Base-by-base conservation (phyloP, 192 early-diverging fungal species). In the Funneliformis geosporum region DNA sequence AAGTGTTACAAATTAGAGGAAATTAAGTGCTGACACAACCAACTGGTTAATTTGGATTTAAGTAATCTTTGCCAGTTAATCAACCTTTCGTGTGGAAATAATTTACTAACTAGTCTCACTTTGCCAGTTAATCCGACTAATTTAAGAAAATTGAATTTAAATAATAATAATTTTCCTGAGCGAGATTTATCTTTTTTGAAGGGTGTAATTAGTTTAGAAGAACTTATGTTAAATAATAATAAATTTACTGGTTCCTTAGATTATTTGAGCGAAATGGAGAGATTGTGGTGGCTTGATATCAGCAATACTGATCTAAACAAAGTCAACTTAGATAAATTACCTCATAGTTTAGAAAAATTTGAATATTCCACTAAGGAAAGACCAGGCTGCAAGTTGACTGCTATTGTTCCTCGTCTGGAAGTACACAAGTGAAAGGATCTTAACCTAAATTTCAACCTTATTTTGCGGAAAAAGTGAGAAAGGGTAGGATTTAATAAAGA, bases 191-290 rank as follows among this genome's bases (percentile, higher is more conserved):
- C 38, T 18, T 21, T 68, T 68, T 68, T 68, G 5, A 40, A 0
- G 14, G 33, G 5, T 21, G 33, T 18, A 3, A 21, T 1, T 21
- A 68, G 33, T 68, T 68, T 68, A 42, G 66, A 68, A 38, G 1
- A 0, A 18, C 2, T 67, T 23, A 14, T 6, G 25, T 23, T 67
- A 23, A 25, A 25, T 6, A 67, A 40, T 12, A 25, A 67, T 67
- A 67, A 67, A 4, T 47, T 39, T 4, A 72, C 70, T 72, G 70
- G 70, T 47, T 72, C 70, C 70, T 72, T 72, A 43, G 39, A 72
- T 42, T 42, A 72, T 72, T 72, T 72, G 16, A 72, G 70, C 44
- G 43, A 16, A 3, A 40, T 72, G 70, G 44, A 72, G 21, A 2
- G 16, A 47, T 72, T 72, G 40, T 44, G 16, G 44, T 27, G 8